Evolutionary conservation across 306 rosid genomes (phyloP).

Genomic region (Vicia faba): DNA sequence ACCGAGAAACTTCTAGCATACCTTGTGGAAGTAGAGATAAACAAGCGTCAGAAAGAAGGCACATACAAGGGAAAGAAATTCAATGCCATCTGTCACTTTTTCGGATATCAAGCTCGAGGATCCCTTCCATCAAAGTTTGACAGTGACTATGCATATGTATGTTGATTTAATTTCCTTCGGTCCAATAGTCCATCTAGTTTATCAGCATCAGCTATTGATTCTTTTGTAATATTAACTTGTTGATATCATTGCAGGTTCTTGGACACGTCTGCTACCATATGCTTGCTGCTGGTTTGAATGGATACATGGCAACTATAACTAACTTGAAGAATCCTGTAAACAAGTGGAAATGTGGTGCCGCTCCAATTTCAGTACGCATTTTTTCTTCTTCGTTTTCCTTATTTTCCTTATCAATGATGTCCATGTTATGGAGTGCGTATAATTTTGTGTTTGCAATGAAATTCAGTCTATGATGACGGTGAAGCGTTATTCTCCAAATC

Average conservation of each 20-base stretch:
- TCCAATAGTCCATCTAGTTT: conserved; percentile 16
- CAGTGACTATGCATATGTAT: conserved; percentile 94
- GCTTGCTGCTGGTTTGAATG: conserved; percentile 80
- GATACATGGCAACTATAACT: conserved; percentile 90
- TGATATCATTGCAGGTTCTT: conserved; percentile 66
- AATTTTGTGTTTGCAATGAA: not conserved
- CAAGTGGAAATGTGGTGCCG: conserved; percentile 96
- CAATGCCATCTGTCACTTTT: conserved; percentile 96
- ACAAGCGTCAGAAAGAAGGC: conserved; percentile 93
- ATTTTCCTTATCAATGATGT: too few species aligned
- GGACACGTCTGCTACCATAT: conserved; percentile 93
- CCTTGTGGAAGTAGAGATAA: conserved; percentile 92
- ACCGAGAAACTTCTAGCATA: conserved; percentile 95
- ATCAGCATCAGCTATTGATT: not conserved
- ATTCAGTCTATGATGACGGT: conserved; percentile 96
- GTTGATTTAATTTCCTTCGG: conserved; percentile 37
- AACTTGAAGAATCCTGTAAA: conserved; percentile 81
- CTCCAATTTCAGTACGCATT: conserved; percentile 55
- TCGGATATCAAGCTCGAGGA: conserved; percentile 99
- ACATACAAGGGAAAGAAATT: conserved; percentile 97
- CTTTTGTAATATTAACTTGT: conserved; percentile 5
- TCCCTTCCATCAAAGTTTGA: conserved; percentile 96
- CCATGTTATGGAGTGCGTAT: too few species aligned
- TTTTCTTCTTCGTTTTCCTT: too few species aligned
- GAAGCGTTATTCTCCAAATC: conserved; percentile 91